These are phyloP conservation scores for Tolypocladium tropicale DNA, from an alignment of 2,329 filamentous ascomycete genomes.

Conservation along the genomic window DNA sequence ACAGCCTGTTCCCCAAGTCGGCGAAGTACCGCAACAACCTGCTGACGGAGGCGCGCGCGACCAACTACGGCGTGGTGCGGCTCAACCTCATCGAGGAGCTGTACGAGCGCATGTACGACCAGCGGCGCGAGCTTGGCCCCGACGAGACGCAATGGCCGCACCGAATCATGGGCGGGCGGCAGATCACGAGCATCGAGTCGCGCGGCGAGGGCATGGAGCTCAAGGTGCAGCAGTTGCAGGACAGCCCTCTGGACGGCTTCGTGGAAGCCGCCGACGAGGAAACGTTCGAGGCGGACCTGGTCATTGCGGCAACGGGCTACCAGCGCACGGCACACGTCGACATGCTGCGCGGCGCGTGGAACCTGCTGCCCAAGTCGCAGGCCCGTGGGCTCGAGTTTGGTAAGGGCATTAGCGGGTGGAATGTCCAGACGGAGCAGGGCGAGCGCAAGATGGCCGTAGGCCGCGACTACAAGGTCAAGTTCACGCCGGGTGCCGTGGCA, in stretches of 20 bases:
- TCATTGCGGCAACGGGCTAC: constrained; percentile 87
- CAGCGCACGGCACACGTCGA: constrained; percentile 65
- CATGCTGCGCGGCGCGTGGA: constrained; percentile 58
- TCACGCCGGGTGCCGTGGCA: constrained; percentile 58
- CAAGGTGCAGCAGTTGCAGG: constrained; percentile 38
- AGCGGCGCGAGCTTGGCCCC: constrained; percentile 58
- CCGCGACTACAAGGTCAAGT: constrained; percentile 70
- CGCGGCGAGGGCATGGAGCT: constrained; percentile 44
- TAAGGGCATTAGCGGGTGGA: constrained; percentile 29
- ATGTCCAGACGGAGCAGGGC: constrained; percentile 25
- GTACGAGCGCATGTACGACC: constrained; percentile 80
- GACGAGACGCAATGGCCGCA: constrained; percentile 72
- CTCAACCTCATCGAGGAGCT: constrained; percentile 83
- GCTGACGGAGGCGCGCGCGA: constrained; percentile 63
- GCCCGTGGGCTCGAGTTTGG: constrained; percentile 16
- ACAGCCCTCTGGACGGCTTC: constrained; percentile 30
- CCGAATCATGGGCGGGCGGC: constrained; percentile 61
- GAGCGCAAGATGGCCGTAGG: constrained; percentile 52
- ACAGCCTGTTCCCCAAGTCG: constrained; percentile 61
- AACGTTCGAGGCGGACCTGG: constrained; percentile 62
- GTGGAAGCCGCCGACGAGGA: constrained; percentile 37
- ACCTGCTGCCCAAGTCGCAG: constrained; percentile 50
- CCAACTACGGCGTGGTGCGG: constrained; percentile 91
- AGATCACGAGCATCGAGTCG: constrained; percentile 52
- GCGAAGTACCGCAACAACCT: constrained; percentile 48